These are phyloP conservation scores for Zangia roseola DNA, from an alignment of 768 basidiomycete species.

Conservation along the genomic window DNA sequence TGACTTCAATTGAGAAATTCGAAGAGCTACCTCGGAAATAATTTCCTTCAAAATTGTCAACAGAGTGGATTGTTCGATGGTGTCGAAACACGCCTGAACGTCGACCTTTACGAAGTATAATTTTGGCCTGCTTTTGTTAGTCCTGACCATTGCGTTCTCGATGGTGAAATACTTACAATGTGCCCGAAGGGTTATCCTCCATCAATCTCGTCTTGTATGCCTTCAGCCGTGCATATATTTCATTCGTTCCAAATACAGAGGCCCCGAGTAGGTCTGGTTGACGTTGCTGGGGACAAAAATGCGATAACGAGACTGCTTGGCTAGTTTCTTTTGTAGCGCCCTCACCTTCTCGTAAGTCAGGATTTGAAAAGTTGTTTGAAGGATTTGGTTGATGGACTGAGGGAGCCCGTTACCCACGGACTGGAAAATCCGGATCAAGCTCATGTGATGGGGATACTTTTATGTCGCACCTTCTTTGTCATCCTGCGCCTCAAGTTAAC, in stretches of 20 bases:
- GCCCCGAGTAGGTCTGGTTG: conserved; percentile 69
- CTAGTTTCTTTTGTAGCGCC: neutral
- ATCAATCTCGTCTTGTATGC: conserved; percentile 58
- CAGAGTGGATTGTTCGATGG: conserved; percentile 86
- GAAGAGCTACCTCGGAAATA: conserved; percentile 59
- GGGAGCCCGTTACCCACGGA: conserved; percentile 30
- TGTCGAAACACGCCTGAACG: conserved; percentile 95
- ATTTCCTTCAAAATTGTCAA: conserved; percentile 72
- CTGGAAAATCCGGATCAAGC: conserved; percentile 20
- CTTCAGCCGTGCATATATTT: conserved; percentile 76
- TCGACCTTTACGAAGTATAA: conserved; percentile 97
- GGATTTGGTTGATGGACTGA: conserved; percentile 83
- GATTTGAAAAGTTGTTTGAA: conserved; percentile 83
- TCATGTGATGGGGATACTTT: neutral
- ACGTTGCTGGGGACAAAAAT: conserved; percentile 45
- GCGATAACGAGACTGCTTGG: neutral
- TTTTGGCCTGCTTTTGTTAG: conserved; percentile 56
- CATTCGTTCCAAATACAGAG: conserved; percentile 80
- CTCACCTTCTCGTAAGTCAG: conserved; percentile 83
- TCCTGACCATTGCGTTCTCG: neutral
- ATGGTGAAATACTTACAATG: conserved; percentile 45
- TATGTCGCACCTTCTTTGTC: conserved; percentile 29
- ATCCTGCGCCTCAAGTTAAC: conserved; percentile 76
- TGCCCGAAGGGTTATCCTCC: conserved; percentile 37
- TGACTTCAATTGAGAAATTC: neutral